Conservation (phyloP, 352 stramenopile genomes). For the Pythium pyrilobum region DNA sequence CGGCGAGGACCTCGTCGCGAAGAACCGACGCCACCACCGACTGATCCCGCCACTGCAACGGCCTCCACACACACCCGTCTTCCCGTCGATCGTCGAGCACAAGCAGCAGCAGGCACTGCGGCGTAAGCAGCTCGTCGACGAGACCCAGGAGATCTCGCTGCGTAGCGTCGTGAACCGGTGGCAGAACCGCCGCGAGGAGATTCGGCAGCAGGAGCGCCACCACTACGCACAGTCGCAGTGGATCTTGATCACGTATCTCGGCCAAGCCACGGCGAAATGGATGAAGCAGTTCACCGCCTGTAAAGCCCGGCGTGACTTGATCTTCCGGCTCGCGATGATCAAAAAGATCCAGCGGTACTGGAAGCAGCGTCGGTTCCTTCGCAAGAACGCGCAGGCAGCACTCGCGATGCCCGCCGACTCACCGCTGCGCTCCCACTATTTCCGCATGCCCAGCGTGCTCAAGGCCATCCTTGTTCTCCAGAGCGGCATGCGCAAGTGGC, state of each 20-base stretch:
- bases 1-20: constrained; percentile 41
- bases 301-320: constrained; percentile 27
- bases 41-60: constrained; percentile 31
- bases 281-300: constrained; percentile 37
- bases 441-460: constrained; percentile 42
- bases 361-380: constrained; percentile 27
- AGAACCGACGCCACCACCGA: constrained; percentile 39
- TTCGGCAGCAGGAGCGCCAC: constrained; percentile 25
- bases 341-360: constrained; percentile 53
- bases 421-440: constrained; percentile 35
- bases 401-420: constrained; percentile 18
- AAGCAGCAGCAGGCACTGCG: constrained; percentile 36
- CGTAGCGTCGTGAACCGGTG: constrained; percentile 39
- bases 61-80: constrained; percentile 43
- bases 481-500: constrained; percentile 33
- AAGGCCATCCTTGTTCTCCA: constrained; percentile 41
- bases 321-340: constrained; percentile 41
- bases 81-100: constrained; percentile 48
- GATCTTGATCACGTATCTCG: constrained; percentile 40
- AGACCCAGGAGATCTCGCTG: constrained; percentile 31
- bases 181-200: constrained; percentile 37
- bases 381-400: constrained; percentile 19
- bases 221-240: constrained; percentile 52
- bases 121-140: constrained; percentile 52
- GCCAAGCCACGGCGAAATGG: constrained; percentile 32